Conservation (phyloP, 176 grass and related monocot species). For the Saccharum officinarum region DNA sequence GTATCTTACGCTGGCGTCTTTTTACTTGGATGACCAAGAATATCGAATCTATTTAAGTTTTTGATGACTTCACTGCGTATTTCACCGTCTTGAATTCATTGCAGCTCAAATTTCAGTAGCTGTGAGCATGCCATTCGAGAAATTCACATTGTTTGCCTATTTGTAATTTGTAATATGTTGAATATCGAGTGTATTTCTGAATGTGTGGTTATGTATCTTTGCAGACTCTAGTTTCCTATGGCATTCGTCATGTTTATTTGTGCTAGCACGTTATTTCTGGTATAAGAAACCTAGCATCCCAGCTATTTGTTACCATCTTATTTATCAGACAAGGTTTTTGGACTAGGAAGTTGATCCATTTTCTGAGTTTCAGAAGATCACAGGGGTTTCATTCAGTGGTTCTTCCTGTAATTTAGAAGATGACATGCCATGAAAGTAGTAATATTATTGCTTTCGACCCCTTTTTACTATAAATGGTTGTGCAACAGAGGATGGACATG, state of each 20-base stretch:
- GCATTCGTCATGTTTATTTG: not conserved
- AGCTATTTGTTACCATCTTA: not conserved
- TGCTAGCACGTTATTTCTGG: not conserved
- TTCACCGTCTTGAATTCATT: not conserved
- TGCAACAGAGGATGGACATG: not conserved
- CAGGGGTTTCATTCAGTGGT: not conserved
- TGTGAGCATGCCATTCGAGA: not conserved
- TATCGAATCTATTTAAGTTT: not conserved
- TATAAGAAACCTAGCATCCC: not conserved
- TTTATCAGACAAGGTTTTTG: conserved; percentile 1
- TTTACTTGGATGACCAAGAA: not conserved
- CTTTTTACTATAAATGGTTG: not conserved
- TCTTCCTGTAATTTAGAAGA: not conserved
- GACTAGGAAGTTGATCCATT: not conserved
- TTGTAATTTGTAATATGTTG: not conserved
- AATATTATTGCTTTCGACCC: not conserved
- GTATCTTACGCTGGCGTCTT: not conserved
- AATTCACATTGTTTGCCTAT: not conserved
- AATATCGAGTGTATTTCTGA: conserved; percentile 1
- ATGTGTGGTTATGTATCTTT: conserved; percentile 13
- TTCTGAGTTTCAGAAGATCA: not conserved
- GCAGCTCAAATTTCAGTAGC: not conserved
- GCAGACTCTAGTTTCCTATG: not conserved
- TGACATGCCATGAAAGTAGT: not conserved
- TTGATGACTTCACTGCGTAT: not conserved